Base-by-base conservation (phyloP, 1,139 yeast genomes). In the Pichia sp. region DNA sequence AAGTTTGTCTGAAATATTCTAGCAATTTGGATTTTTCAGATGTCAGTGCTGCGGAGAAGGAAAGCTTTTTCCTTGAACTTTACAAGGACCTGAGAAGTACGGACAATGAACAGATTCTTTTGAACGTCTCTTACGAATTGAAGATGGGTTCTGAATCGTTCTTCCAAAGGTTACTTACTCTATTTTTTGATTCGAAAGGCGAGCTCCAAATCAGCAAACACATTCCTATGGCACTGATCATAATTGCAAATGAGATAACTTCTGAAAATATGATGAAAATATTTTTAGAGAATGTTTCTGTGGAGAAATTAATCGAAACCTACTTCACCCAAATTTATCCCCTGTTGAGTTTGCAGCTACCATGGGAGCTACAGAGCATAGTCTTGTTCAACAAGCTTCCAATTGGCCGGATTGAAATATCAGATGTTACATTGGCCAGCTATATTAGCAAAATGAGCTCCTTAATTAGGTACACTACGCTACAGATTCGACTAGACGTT, bases 301-400 rank as follows among this genome's bases (percentile, higher is more conserved):
- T 42, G 12, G 30, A 40, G 24, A n/a, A 36, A 5, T 50, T 59
- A 33, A 24, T 48, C 1, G 24, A 45, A 7, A 12, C 27, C 2
- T 59, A 58, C 49, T 59, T 59, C 33, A 33, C n/a, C 12, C 31
- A 33, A 2, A 20, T 53, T 4, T 58, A 56, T 49, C 55, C 55
- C 3, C 14, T 24, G 6, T 43, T 58, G 10, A 29, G 49, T n/a
- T 34, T 58, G 2, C 38, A 51, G 8, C 40, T 34, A 27, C 60
- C 59, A 36, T 59, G 58, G 57, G 60, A 58, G 9, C 43, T 59
- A 40, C 62, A 59, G 24, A 56, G 61, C 27, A 59, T 59, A 24
- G 46, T 41, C 3, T 34, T 59, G 14, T 43, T 59, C 2, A 59
- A 54, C 9, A 59, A 58, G 30, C 10, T 56, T 2, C 57, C 58